These are phyloP conservation scores for Polychytrium aggregatum DNA, from an alignment of 192 early-diverging fungal species.

Conservation along the genomic window DNA sequence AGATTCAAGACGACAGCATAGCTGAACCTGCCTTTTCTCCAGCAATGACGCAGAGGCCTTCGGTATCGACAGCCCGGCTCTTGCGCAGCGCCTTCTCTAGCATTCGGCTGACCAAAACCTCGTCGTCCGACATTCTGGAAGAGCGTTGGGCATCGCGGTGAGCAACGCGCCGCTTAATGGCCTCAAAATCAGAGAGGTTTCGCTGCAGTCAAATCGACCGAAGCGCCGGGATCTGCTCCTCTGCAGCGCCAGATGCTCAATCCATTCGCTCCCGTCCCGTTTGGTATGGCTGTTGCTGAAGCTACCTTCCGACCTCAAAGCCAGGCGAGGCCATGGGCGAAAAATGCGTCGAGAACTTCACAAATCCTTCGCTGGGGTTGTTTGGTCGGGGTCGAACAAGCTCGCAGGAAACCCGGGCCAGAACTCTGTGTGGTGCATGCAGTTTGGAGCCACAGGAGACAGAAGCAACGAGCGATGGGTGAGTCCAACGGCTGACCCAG, in stretches of 20 bases:
- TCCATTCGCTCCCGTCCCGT: no score
- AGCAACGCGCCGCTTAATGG: neutral
- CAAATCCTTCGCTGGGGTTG: slow-evolving; percentile 70
- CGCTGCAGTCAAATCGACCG: no score
- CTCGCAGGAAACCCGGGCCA: slow-evolving; percentile 37
- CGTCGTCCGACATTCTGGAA: slow-evolving; percentile 64
- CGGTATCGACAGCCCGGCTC: slow-evolving; percentile 83
- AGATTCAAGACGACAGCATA: neutral
- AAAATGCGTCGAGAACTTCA: slow-evolving; percentile 79
- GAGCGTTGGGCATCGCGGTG: neutral
- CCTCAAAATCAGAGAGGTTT: neutral
- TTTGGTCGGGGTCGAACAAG: slow-evolving; percentile 42
- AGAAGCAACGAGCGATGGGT: neutral
- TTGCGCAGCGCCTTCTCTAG: slow-evolving; percentile 80
- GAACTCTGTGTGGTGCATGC: slow-evolving; percentile 10
- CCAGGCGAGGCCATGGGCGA: slow-evolving; percentile 73
- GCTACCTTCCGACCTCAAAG: slow-evolving; percentile 58
- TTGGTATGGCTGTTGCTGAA: no score
- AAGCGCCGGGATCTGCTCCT: no score
- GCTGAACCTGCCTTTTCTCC: slow-evolving; percentile 64
- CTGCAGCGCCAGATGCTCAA: neutral
- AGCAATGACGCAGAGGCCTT: slow-evolving; percentile 91
- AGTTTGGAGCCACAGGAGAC: neutral
- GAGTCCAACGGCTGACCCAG: neutral
- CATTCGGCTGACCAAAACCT: slow-evolving; percentile 72